Conservation (phyloP, 2,329 filamentous ascomycete species). For the Paracoccidioides brasiliensis region DNA sequence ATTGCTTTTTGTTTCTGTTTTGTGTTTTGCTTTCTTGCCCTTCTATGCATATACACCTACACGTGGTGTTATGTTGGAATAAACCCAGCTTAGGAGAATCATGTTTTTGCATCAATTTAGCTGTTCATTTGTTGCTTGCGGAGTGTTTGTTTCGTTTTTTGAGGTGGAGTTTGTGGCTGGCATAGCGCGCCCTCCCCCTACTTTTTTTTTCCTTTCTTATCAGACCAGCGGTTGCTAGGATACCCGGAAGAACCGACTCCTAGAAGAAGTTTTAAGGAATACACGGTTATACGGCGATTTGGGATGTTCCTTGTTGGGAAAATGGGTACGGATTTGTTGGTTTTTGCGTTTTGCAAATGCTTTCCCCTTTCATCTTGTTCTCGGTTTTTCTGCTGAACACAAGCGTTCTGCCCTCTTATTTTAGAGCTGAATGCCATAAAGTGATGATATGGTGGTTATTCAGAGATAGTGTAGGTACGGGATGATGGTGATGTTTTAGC, state of each 20-base stretch:
- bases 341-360: not conserved
- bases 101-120: not conserved
- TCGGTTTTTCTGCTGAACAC: not conserved
- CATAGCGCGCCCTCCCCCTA: no score
- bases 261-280: no score
- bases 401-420: not conserved
- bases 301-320: not conserved
- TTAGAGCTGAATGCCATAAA: no score
- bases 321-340: not conserved
- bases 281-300: not conserved
- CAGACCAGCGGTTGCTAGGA: no score
- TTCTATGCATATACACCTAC: constrained; percentile 1
- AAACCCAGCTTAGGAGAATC: not conserved
- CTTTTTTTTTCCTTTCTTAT: no score
- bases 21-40: not conserved
- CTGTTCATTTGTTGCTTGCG: not conserved
- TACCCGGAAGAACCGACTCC: no score
- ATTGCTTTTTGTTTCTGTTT: not conserved
- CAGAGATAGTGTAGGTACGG: no score
- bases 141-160: not conserved
- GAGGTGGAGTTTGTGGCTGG: not conserved
- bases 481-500: no score
- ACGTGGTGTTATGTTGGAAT: not conserved
- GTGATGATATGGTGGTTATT: no score
- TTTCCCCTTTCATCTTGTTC: not conserved